Conservation (phyloP, 2,329 filamentous ascomycete species). For the Diplodia seriata region DNA sequence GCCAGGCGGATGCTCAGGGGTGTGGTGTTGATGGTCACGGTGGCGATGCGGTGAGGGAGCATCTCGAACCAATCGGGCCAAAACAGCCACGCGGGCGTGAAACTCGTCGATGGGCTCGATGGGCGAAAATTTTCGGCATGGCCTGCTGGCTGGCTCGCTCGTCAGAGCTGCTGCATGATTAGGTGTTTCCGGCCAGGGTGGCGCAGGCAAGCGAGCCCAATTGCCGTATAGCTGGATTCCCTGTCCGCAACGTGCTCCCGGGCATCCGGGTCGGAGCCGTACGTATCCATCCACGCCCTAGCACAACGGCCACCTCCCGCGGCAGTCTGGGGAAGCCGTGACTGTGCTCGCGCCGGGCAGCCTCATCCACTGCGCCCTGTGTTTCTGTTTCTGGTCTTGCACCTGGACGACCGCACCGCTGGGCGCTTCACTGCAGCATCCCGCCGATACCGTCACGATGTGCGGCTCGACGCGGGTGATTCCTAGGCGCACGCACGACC, state of each 20-base stretch:
- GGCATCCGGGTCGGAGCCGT: conserved; percentile 3
- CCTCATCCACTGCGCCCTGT: background rate
- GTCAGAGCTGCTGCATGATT: conserved; percentile 28
- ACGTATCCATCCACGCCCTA: background rate
- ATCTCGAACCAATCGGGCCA: conserved; percentile 23
- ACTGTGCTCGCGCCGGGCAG: background rate
- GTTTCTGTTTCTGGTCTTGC: background rate
- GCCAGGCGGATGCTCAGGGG: conserved; percentile 21
- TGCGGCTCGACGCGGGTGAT: conserved; percentile 31
- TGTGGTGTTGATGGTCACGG: conserved; percentile 14
- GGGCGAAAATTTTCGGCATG: conserved; percentile 24
- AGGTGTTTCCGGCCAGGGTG: conserved; percentile 14
- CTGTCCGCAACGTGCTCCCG: conserved; percentile 15
- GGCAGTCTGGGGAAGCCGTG: conserved; percentile 1
- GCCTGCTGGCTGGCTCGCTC: conserved; percentile 17
- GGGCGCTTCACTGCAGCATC: background rate
- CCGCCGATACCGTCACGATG: conserved; percentile 31
- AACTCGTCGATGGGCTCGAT: conserved; percentile 6
- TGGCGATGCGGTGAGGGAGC: conserved; percentile 19
- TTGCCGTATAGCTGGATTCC: conserved; percentile 3
- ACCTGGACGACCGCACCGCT: background rate
- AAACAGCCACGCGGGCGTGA: conserved; percentile 17
- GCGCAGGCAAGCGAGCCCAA: conserved; percentile 17
- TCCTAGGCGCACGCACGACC: conserved; percentile 28
- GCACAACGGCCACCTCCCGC: background rate